Evolutionary conservation across 2,329 filamentous ascomycete species (phyloP).

Genomic region (Claviceps sorghi): DNA sequence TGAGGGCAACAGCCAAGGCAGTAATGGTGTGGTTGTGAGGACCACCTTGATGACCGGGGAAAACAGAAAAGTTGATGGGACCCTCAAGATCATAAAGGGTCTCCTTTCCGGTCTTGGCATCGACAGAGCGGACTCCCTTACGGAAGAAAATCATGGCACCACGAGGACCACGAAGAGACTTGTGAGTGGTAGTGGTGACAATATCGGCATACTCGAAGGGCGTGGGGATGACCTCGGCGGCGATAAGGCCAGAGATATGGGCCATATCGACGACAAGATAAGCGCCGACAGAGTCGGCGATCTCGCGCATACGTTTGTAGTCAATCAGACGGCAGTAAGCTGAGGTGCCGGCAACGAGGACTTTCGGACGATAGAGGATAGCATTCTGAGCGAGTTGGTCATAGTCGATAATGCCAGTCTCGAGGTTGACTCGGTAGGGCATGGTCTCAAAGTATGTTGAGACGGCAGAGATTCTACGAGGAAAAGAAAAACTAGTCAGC

Average conservation of each 20-base stretch:
- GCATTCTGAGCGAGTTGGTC: conserved; percentile 83
- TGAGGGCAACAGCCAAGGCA: conserved; percentile 82
- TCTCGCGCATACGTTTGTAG: conserved; percentile 90
- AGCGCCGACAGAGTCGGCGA: conserved; percentile 82
- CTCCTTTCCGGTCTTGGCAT: conserved; percentile 83
- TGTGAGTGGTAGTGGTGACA: conserved; percentile 97
- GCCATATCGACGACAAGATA: conserved; percentile 98
- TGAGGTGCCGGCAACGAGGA: conserved; percentile 90
- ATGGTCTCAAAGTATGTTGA: conserved; percentile 99
- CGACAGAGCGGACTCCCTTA: conserved; percentile 81
- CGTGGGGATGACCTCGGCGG: conserved; percentile 81
- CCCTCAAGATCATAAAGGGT: conserved; percentile 84
- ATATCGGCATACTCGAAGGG: conserved; percentile 90
- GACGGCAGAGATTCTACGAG: conserved; percentile 68
- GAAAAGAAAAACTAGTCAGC: not conserved
- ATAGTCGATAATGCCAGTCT: conserved; percentile 95
- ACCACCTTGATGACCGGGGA: conserved; percentile 96
- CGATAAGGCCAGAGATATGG: conserved; percentile 92
- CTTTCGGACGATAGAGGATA: conserved; percentile 84
- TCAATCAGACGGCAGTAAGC: conserved; percentile 98
- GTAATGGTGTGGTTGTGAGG: conserved; percentile 99
- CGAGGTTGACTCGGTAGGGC: conserved; percentile 79
- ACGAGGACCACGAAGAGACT: conserved; percentile 91
- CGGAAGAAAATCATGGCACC: conserved; percentile 99
- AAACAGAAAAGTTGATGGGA: conserved; percentile 97